Percentiles rank a stretch among this genome's conserved stretches.
Evolutionary conservation across 2,329 filamentous ascomycete species (phyloP).

Genomic region (Penicillium italicum): DNA sequence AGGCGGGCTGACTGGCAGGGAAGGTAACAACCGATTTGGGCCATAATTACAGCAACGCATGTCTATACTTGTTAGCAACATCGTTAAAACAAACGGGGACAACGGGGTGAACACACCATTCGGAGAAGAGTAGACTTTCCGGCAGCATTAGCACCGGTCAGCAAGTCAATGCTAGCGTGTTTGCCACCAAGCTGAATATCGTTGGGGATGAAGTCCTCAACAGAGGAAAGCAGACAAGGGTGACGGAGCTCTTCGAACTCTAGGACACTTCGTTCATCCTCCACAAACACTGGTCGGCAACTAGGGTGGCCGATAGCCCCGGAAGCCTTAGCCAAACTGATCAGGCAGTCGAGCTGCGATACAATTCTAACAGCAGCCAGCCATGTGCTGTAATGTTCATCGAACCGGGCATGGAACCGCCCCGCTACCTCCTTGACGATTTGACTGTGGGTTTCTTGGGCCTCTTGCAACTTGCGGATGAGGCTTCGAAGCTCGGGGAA

Average conservation of each 20-base stretch:
- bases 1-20: conserved; percentile 77
- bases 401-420: conserved; percentile 83
- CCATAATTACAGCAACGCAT: conserved; percentile 94
- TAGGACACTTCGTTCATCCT: conserved; percentile 79
- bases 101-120: conserved; percentile 62
- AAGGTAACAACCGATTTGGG: conserved; percentile 90
- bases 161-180: conserved; percentile 76
- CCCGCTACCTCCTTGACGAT: conserved; percentile 81
- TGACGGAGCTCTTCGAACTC: conserved; percentile 91
- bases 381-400: conserved; percentile 81
- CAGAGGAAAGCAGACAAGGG: conserved; percentile 85
- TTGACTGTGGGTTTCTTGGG: conserved; percentile 88
- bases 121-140: conserved; percentile 94
- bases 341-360: conserved; percentile 88
- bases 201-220: conserved; percentile 95
- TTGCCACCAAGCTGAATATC: conserved; percentile 82
- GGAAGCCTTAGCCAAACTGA: conserved; percentile 88
- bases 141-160: conserved; percentile 94
- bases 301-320: conserved; percentile 77
- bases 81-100: background rate
- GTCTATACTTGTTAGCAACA: conserved; percentile 54
- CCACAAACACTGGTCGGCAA: conserved; percentile 83
- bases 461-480: conserved; percentile 85
- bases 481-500: conserved; percentile 76
- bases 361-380: conserved; percentile 84